Percentiles rank a stretch among this genome's conserved stretches.
These are phyloP conservation scores for Penicillium pancosmium DNA, from an alignment of 495 filamentous ascomycete genomes.

Conservation along the genomic window DNA sequence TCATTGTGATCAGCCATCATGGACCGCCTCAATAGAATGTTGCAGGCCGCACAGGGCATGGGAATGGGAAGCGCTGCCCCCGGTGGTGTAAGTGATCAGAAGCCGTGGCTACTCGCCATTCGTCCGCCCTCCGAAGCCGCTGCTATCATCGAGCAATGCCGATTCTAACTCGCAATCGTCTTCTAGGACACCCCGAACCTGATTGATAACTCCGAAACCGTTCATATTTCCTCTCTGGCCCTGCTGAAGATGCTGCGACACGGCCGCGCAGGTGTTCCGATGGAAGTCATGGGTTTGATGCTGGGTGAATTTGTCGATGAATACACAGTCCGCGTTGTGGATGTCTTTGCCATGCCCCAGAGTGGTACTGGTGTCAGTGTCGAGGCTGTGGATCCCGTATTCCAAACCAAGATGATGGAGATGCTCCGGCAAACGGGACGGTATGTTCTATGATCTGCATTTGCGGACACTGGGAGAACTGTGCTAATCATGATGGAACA, in stretches of 20 bases:
- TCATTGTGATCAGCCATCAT: slow-evolving; percentile 50
- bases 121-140: slow-evolving; percentile 7
- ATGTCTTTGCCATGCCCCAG: slow-evolving; percentile 99
- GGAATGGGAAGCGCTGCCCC: slow-evolving; percentile 68
- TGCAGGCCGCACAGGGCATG: slow-evolving; percentile 78
- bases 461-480: background rate
- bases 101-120: slow-evolving; percentile 12
- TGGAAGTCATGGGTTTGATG: slow-evolving; percentile 99
- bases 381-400: slow-evolving; percentile 96
- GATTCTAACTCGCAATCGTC: slow-evolving; percentile 15
- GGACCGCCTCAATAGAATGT: slow-evolving; percentile 86
- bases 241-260: slow-evolving; percentile 98
- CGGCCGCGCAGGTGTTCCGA: slow-evolving; percentile 94
- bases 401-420: slow-evolving; percentile 99
- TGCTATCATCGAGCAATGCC: background rate
- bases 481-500: slow-evolving; percentile 6
- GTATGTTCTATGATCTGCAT: slow-evolving; percentile 53
- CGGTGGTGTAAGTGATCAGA: slow-evolving; percentile 67
- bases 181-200: slow-evolving; percentile 79
- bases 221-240: slow-evolving; percentile 97
- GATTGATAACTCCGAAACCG: slow-evolving; percentile 98
- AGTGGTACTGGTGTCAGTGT: slow-evolving; percentile 98
- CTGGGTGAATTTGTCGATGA: slow-evolving; percentile 98
- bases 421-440: slow-evolving; percentile 96
- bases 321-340: slow-evolving; percentile 95